Evolutionary conservation across 345 rosid genomes (phyloP).

Genomic region (Noccaea caerulescens): DNA sequence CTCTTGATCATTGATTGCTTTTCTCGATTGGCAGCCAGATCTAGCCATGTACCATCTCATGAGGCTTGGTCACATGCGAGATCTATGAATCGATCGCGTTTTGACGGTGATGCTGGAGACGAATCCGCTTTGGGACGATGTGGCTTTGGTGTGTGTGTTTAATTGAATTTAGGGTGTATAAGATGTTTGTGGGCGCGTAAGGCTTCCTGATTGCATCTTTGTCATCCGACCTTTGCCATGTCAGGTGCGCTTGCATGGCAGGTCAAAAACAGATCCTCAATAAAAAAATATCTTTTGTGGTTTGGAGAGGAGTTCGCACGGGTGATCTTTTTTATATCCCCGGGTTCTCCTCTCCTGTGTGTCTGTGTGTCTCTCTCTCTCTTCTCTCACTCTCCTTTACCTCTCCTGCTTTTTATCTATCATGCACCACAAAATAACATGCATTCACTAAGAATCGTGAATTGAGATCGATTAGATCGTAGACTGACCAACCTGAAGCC

Average conservation of each 20-base stretch:
- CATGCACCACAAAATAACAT: not conserved
- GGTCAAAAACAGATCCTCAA: constrained; percentile 58
- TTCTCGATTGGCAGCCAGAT: not conserved
- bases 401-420: not conserved
- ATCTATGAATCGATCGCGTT: not conserved
- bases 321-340: constrained; percentile 50
- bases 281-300: constrained; percentile 48
- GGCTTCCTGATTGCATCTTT: constrained; percentile 51
- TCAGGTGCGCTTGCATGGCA: constrained; percentile 96
- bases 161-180: constrained; percentile 47
- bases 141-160: not conserved
- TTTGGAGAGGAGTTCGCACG: constrained; percentile 84
- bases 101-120: not conserved
- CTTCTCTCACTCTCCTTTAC: not conserved
- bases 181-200: constrained; percentile 46
- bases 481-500: not conserved
- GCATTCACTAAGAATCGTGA: not conserved
- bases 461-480: not conserved
- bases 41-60: not conserved
- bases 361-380: constrained; percentile 31
- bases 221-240: constrained; percentile 92
- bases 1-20: not conserved
- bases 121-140: not conserved
- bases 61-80: not conserved
- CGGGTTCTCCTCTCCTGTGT: constrained; percentile 67